Evolutionary conservation across 805 yeast genomes (phyloP).

Genomic region (Wilhelminamyces savonicus): DNA sequence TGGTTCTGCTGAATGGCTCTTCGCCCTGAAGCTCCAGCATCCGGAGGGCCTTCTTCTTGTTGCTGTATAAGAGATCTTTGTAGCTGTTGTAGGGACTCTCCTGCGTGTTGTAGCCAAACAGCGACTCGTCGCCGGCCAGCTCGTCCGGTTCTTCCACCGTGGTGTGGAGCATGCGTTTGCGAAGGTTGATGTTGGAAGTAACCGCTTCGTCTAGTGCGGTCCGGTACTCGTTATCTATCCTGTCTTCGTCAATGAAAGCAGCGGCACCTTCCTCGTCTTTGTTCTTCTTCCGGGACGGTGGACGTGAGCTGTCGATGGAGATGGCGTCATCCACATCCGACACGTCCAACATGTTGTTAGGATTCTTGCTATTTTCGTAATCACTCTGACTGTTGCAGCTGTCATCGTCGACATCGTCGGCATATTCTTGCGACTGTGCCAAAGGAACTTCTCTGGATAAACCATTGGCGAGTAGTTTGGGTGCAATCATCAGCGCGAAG

Average conservation of each 20-base stretch:
- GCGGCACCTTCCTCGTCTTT: not conserved
- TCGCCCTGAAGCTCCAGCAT: too few species aligned
- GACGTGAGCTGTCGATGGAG: conserved; percentile 3
- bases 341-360: conserved; percentile 1
- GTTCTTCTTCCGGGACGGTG: conserved; percentile 14
- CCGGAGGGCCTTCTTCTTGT: too few species aligned
- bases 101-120: too few species aligned
- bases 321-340: conserved; percentile 1
- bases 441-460: conserved; percentile 3
- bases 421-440: conserved; percentile 2
- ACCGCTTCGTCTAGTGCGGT: too few species aligned
- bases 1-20: conserved; percentile 4
- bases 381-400: not conserved
- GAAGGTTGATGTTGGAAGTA: too few species aligned
- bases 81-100: too few species aligned
- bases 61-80: too few species aligned
- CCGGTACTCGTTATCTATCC: too few species aligned
- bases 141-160: too few species aligned
- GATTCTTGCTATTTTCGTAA: conserved; percentile 4
- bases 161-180: too few species aligned
- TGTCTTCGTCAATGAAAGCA: not conserved
- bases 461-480: not conserved
- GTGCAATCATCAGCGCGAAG: conserved; percentile 7
- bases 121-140: too few species aligned
- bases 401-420: not conserved